Percentiles rank a stretch among this genome's conserved stretches.
These are phyloP conservation scores for Fraxinus excelsior DNA, from an alignment of 257 asterid species.

Conservation along the genomic window DNA sequence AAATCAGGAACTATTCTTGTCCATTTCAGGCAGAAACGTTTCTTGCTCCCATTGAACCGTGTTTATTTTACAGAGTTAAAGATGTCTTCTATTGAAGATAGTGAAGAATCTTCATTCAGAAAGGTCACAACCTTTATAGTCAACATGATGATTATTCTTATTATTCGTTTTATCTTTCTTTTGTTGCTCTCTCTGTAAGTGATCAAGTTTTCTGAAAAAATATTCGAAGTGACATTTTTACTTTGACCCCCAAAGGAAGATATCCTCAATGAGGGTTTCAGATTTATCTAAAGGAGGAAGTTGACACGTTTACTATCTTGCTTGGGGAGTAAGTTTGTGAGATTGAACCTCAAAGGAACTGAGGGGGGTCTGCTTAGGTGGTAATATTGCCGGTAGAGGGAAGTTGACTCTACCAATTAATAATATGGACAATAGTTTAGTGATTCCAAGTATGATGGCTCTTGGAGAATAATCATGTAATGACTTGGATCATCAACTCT, in stretches of 20 bases:
- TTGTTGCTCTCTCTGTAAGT: neutral
- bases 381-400: neutral
- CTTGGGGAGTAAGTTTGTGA: neutral
- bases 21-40: neutral
- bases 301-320: neutral
- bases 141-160: neutral
- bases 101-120: neutral
- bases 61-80: neutral
- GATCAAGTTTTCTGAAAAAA: neutral
- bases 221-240: neutral
- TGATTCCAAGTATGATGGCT: neutral
- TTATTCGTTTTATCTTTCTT: no score
- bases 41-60: neutral
- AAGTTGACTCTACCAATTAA: neutral
- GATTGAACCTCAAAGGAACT: neutral
- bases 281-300: neutral
- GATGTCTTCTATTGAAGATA: neutral
- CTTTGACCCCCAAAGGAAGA: neutral
- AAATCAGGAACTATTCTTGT: neutral
- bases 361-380: neutral
- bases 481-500: neutral
- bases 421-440: neutral
- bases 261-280: no score
- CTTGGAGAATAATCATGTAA: neutral
- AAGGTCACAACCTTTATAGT: neutral